phyloP scores from a whole-genome alignment of 2,329 filamentous ascomycete genomes.

The Pseudofabraea citricarpa region DNA sequence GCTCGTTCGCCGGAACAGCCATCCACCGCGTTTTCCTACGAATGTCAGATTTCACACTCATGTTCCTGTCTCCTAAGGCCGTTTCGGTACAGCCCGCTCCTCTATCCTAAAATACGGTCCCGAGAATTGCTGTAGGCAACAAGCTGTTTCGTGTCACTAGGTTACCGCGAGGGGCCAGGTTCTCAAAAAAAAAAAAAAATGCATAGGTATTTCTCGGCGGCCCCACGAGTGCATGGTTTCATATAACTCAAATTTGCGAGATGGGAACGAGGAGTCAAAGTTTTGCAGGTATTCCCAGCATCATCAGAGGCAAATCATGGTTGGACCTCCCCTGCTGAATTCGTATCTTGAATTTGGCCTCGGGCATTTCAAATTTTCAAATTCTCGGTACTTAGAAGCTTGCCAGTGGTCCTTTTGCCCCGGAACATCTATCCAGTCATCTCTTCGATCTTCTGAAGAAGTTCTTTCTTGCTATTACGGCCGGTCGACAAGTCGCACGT shows the following conservation, averaged over 20 bases:
- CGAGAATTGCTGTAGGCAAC: too few species aligned
- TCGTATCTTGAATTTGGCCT: background rate
- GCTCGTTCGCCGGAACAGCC: background rate
- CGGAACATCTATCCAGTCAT: background rate
- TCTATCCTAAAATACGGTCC: too few species aligned
- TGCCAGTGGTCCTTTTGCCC: background rate
- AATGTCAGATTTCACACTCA: background rate
- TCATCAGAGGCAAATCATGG: background rate
- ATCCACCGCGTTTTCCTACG: background rate
- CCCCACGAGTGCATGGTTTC: too few species aligned
- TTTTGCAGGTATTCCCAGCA: background rate
- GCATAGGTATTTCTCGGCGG: too few species aligned
- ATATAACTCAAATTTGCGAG: background rate
- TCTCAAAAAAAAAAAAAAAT: too few species aligned
- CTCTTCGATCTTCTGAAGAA: background rate
- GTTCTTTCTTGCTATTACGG: too few species aligned
- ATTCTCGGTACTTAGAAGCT: background rate
- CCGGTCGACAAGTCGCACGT: too few species aligned
- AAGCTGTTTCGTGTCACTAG: too few species aligned
- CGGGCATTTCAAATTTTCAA: background rate
- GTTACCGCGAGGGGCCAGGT: too few species aligned
- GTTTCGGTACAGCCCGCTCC: too few species aligned
- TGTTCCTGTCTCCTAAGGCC: too few species aligned
- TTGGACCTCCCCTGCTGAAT: background rate
- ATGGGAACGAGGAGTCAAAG: background rate